These are phyloP conservation scores for Trichoderma sp. DNA, from an alignment of 2,329 filamentous ascomycete genomes.

Conservation along the genomic window DNA sequence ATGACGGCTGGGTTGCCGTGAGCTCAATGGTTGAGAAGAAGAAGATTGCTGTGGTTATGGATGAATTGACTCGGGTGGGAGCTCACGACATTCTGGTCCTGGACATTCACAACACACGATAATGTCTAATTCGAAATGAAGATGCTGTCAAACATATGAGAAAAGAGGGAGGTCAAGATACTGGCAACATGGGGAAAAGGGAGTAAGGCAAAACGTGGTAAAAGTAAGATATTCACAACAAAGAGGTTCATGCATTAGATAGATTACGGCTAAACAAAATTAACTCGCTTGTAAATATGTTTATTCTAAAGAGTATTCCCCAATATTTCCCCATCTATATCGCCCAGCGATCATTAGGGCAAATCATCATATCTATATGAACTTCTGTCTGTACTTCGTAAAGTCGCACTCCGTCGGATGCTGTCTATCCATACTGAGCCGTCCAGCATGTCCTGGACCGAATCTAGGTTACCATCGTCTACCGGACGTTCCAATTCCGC, in stretches of 20 bases:
- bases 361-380: constrained; percentile 34
- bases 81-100: constrained; percentile 83
- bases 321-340: background rate
- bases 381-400: constrained; percentile 43
- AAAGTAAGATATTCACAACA: background rate
- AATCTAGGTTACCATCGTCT: constrained; percentile 69
- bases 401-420: constrained; percentile 82
- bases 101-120: constrained; percentile 77
- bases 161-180: background rate
- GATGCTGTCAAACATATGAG: background rate
- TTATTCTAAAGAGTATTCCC: background rate
- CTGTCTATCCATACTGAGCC: constrained; percentile 92
- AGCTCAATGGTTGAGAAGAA: constrained; percentile 91
- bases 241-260: constrained; percentile 1
- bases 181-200: background rate
- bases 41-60: constrained; percentile 81
- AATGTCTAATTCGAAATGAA: constrained; percentile 15
- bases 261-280: background rate
- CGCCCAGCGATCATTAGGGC: constrained; percentile 16
- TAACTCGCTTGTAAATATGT: background rate
- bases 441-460: constrained; percentile 81
- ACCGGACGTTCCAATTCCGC: constrained; percentile 32
- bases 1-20: constrained; percentile 93
- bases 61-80: constrained; percentile 71
- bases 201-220: background rate